A percentile compares a stretch with the other conserved stretches of the same genome.
These are phyloP conservation scores for Psilocybe sp. DNA, from an alignment of 768 basidiomycete genomes.

Conservation along the genomic window DNA sequence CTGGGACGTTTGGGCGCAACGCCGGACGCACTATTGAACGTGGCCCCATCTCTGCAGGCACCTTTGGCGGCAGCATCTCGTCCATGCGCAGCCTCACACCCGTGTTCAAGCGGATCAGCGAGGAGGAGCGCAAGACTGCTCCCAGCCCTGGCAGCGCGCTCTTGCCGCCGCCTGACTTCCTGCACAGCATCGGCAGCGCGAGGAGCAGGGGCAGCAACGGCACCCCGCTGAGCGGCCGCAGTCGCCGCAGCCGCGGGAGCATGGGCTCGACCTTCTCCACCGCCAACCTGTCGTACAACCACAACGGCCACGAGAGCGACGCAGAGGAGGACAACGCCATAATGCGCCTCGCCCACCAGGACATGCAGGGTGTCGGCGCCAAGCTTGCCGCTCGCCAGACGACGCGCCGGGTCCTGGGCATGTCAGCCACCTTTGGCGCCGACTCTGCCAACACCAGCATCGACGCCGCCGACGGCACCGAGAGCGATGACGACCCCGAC, in stretches of 20 bases:
- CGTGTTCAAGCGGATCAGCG: conserved; percentile 33
- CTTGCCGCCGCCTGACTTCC: not conserved
- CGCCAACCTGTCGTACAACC: too few relatives aligned
- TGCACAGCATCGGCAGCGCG: conserved; percentile 1
- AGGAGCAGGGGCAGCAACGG: conserved; percentile 19
- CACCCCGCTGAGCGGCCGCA: not conserved
- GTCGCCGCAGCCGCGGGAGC: not conserved
- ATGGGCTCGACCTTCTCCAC: too few relatives aligned
- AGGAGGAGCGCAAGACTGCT: conserved; percentile 5
- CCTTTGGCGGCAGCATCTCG: not conserved
- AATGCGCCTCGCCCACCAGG: not conserved
- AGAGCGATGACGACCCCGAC: conserved; percentile 63
- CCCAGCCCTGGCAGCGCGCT: not conserved
- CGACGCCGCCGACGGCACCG: conserved; percentile 41
- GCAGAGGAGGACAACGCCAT: not conserved
- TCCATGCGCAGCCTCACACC: conserved; percentile 8
- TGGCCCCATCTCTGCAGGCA: not conserved
- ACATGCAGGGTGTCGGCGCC: not conserved
- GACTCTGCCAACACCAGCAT: conserved; percentile 38
- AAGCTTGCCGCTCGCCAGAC: conserved; percentile 33
- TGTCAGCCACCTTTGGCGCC: conserved; percentile 67
- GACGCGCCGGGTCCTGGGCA: conserved; percentile 54
- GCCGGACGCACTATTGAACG: too few relatives aligned
- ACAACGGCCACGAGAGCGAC: not conserved
- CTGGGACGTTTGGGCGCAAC: not conserved